Conservation (phyloP, 371 early-diverging fungal genomes). For the Syncephalastrum sp. region DNA sequence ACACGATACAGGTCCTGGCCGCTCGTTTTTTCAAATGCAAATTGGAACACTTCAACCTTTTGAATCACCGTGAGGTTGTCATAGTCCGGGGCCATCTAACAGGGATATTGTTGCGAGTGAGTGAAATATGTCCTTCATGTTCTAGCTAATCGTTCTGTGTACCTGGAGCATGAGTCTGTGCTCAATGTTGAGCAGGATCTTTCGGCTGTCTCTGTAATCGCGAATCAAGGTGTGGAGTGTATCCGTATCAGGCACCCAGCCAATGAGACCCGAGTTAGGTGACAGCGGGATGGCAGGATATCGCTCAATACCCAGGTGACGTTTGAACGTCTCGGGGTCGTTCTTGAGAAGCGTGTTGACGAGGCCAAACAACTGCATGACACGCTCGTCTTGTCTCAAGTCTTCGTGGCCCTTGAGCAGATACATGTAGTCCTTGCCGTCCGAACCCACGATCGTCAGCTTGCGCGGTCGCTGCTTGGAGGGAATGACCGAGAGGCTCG, state of each 20-base stretch:
- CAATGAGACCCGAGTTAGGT: constrained; percentile 94
- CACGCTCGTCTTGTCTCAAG: constrained; percentile 97
- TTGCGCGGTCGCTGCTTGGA: constrained; percentile 95
- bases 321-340: constrained; percentile 92
- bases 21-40: constrained; percentile 90
- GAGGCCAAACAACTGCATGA: constrained; percentile 98
- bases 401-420: constrained; percentile 98
- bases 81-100: constrained; percentile 91
- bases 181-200: constrained; percentile 91
- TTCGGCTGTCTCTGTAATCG: constrained; percentile 86
- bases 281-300: constrained; percentile 96
- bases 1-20: constrained; percentile 96
- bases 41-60: constrained; percentile 97
- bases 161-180: constrained; percentile 88
- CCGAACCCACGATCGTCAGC: constrained; percentile 83
- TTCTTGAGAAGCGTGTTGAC: constrained; percentile 88
- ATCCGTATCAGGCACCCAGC: constrained; percentile 96
- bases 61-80: constrained; percentile 90
- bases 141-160: not conserved
- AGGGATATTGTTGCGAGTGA: not conserved
- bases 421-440: constrained; percentile 91
- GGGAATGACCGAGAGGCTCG: constrained; percentile 82
- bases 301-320: constrained; percentile 89
- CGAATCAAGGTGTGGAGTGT: constrained; percentile 91
- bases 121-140: not conserved